Percentiles rank a stretch among this genome's conserved stretches.
These are phyloP conservation scores for Fusarium fujikuroi DNA, from an alignment of 2,329 filamentous ascomycete species.

Conservation along the genomic window DNA sequence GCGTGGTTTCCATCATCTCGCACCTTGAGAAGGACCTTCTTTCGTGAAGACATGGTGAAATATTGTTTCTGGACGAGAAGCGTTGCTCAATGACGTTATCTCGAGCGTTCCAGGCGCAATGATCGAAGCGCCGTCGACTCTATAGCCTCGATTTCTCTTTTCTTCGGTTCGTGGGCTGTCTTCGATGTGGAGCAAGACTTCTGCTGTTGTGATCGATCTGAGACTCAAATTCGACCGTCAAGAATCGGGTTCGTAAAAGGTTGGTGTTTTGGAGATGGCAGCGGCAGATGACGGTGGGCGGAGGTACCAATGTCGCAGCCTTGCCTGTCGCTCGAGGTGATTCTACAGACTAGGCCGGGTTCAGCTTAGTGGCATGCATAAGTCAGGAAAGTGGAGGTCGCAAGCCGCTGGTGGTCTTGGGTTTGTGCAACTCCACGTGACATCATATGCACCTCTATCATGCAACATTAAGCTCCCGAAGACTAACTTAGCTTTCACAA, in stretches of 20 bases:
- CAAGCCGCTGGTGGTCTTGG: slow-evolving; percentile 7
- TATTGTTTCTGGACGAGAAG: slow-evolving; percentile 32
- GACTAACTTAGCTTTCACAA: slow-evolving; percentile 19
- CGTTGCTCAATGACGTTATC: slow-evolving; percentile 48
- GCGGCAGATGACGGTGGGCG: slow-evolving; percentile 37
- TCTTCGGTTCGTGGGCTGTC: background rate
- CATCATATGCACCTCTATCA: slow-evolving; percentile 42
- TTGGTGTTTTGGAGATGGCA: slow-evolving; percentile 41
- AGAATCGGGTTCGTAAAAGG: slow-evolving; percentile 12
- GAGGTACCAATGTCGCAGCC: slow-evolving; percentile 45
- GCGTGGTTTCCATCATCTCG: background rate
- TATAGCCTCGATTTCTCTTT: slow-evolving; percentile 2
- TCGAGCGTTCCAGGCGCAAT: slow-evolving; percentile 37
- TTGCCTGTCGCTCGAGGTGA: slow-evolving; percentile 44
- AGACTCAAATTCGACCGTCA: slow-evolving; percentile 4
- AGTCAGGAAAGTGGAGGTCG: slow-evolving; percentile 10
- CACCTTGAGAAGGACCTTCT: slow-evolving; percentile 94
- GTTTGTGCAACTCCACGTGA: slow-evolving; percentile 46
- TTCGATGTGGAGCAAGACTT: background rate
- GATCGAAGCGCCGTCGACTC: slow-evolving; percentile 19
- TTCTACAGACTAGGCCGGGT: slow-evolving; percentile 28
- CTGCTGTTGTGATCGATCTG: slow-evolving; percentile 1
- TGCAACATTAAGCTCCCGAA: slow-evolving; percentile 31
- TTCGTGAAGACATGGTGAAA: slow-evolving; percentile 77
- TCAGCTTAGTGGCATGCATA: slow-evolving; percentile 45